Percentiles rank a stretch among this genome's conserved stretches.
Conservation (phyloP, 140 eudicot species). For the Senecio squalidus region DNA sequence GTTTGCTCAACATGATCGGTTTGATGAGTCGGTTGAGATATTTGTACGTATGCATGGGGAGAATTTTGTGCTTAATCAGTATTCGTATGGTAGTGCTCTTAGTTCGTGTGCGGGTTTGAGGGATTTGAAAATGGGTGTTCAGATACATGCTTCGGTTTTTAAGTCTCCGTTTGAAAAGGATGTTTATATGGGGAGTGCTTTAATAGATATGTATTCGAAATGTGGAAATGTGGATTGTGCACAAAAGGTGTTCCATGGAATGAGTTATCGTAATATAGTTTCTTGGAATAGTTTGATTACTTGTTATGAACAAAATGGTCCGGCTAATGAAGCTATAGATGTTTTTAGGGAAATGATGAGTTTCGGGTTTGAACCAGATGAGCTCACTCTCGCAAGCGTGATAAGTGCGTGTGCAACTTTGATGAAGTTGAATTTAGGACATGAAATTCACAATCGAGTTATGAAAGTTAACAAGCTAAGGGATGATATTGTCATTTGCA, state of each 20-base stretch:
- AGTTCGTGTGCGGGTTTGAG: constrained; percentile 80
- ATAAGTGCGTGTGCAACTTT: constrained; percentile 90
- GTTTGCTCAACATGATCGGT: constrained; percentile 62
- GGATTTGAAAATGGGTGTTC: constrained; percentile 53
- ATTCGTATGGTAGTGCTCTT: constrained; percentile 77
- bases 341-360: constrained; percentile 59
- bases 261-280: constrained; percentile 59
- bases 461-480: constrained; percentile 47
- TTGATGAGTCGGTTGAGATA: constrained; percentile 53
- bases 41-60: constrained; percentile 55
- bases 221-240: constrained; percentile 80
- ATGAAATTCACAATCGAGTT: constrained; percentile 54
- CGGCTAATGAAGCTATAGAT: constrained; percentile 54
- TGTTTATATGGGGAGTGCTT: constrained; percentile 76
- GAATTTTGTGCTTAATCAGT: constrained; percentile 60
- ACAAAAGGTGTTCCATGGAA: constrained; percentile 53
- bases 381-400: constrained; percentile 42
- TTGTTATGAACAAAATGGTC: constrained; percentile 92
- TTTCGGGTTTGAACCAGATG: constrained; percentile 51
- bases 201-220: constrained; percentile 26
- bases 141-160: constrained; percentile 54
- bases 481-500: constrained; percentile 66
- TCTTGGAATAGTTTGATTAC: constrained; percentile 92
- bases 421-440: constrained; percentile 46
- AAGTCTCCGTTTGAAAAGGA: constrained; percentile 45